phyloP scores from a whole-genome alignment of 2,329 filamentous ascomycete species.

The Colletotrichum cordylinicola region DNA sequence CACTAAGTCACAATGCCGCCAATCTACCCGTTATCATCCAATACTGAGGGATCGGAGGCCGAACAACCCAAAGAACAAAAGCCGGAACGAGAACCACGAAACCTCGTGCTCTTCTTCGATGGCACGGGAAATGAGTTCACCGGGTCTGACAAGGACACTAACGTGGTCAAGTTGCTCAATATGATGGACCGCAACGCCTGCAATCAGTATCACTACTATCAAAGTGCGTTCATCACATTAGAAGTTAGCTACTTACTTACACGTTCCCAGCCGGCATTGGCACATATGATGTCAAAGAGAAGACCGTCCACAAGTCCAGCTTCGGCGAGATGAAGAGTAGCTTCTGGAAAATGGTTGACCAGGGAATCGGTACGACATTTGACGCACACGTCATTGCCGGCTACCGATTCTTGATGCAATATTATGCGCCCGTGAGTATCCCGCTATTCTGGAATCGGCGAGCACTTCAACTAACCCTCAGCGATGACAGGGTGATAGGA shows the following conservation, averaged over 20 bases:
- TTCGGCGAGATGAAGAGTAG: constrained; percentile 36
- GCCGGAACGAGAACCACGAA: constrained; percentile 28
- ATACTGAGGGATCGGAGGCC: not conserved
- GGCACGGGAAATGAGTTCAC: constrained; percentile 53
- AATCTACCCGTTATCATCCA: not conserved
- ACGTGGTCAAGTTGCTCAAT: constrained; percentile 56
- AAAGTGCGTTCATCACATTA: constrained; percentile 36
- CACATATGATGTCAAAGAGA: constrained; percentile 51
- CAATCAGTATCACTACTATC: constrained; percentile 54
- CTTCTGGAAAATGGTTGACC: constrained; percentile 40
- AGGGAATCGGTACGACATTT: constrained; percentile 51
- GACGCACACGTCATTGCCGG: constrained; percentile 57
- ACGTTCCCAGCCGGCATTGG: constrained; percentile 47
- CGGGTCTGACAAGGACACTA: constrained; percentile 54
- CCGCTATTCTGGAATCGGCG: too few relatives aligned
- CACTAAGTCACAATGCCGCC: not conserved
- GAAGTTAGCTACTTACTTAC: not conserved
- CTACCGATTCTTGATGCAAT: constrained; percentile 60
- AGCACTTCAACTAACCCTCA: not conserved
- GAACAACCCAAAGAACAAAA: not conserved
- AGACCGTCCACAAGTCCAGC: constrained; percentile 42
- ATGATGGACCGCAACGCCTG: constrained; percentile 50
- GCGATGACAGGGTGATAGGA: constrained; percentile 45
- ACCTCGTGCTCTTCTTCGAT: constrained; percentile 54
- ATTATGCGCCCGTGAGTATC: constrained; percentile 46